Conservation (phyloP, 495 filamentous ascomycete genomes). For the Talaromyces liani region DNA sequence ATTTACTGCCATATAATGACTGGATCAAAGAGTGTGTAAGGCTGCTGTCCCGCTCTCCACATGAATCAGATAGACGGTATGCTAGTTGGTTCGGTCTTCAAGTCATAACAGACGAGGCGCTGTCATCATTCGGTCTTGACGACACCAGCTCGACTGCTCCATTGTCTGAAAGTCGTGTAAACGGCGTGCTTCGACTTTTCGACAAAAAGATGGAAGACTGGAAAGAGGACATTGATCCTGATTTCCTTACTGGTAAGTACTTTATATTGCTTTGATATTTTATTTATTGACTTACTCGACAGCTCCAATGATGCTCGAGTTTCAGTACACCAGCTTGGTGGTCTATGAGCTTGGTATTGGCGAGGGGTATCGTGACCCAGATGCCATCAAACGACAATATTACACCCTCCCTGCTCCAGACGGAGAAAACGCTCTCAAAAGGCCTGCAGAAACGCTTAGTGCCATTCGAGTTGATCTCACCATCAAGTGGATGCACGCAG, state of each 20-base stretch:
- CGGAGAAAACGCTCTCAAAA: slow-evolving; percentile 17
- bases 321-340: slow-evolving; percentile 35
- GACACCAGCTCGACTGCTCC: slow-evolving; percentile 34
- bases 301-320: slow-evolving; percentile 40
- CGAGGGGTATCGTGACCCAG: slow-evolving; percentile 44
- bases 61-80: slow-evolving; percentile 31
- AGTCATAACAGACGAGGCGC: slow-evolving; percentile 41
- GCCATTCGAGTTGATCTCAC: slow-evolving; percentile 41
- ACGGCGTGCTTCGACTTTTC: slow-evolving; percentile 41
- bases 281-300: neutral
- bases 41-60: slow-evolving; percentile 29
- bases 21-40: slow-evolving; percentile 42
- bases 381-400: slow-evolving; percentile 29
- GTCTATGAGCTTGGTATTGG: slow-evolving; percentile 45
- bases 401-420: slow-evolving; percentile 33
- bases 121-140: slow-evolving; percentile 41
- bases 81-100: slow-evolving; percentile 39
- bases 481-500: slow-evolving; percentile 41
- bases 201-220: slow-evolving; percentile 38
- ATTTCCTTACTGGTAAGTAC: slow-evolving; percentile 32
- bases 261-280: neutral
- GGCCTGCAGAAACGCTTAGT: slow-evolving; percentile 23
- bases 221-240: slow-evolving; percentile 30
- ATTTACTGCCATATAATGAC: slow-evolving; percentile 41
- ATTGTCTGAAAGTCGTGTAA: slow-evolving; percentile 36